These are phyloP conservation scores for Lotus japonicus DNA, from an alignment of 306 rosid species.

Conservation along the genomic window DNA sequence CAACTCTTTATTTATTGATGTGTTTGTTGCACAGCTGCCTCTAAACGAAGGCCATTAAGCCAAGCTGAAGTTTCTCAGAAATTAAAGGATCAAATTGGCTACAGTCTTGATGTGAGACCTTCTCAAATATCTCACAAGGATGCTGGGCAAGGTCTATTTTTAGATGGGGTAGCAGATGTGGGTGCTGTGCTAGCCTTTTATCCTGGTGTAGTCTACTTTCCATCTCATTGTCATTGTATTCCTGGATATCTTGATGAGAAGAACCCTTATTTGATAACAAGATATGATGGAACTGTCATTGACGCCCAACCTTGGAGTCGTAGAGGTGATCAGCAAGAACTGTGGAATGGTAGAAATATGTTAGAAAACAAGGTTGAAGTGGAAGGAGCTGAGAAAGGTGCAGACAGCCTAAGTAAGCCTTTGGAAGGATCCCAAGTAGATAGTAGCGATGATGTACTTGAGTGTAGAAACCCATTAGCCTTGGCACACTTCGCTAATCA, in stretches of 20 bases:
- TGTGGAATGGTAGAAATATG: slow-evolving; percentile 42
- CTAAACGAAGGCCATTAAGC: slow-evolving; percentile 36
- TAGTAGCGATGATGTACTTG: slow-evolving; percentile 37
- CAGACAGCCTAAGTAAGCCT: slow-evolving; percentile 52
- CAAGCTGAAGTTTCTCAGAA: slow-evolving; percentile 47
- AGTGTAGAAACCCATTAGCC: slow-evolving; percentile 80
- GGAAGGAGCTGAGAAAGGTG: slow-evolving; percentile 42
- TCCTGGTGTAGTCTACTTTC: slow-evolving; percentile 76
- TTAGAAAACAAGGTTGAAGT: slow-evolving; percentile 22
- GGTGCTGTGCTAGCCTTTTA: slow-evolving; percentile 75
- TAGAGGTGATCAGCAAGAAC: slow-evolving; percentile 50
- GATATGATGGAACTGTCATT: slow-evolving; percentile 72
- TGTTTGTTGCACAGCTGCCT: slow-evolving; percentile 51
- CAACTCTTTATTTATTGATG: slow-evolving; percentile 17
- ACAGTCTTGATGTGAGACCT: slow-evolving; percentile 53
- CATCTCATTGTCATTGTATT: slow-evolving; percentile 62
- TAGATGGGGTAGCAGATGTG: slow-evolving; percentile 71
- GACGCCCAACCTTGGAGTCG: slow-evolving; percentile 80
- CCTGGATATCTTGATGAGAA: slow-evolving; percentile 78
- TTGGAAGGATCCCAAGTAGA: slow-evolving; percentile 42
- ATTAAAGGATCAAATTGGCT: slow-evolving; percentile 62
- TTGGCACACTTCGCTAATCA: slow-evolving; percentile 82
- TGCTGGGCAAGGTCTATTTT: slow-evolving; percentile 70
- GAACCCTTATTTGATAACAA: slow-evolving; percentile 74
- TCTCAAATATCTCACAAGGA: slow-evolving; percentile 72